Evolutionary conservation across 306 rosid species (phyloP).

Genomic region (Argentina anserina): DNA sequence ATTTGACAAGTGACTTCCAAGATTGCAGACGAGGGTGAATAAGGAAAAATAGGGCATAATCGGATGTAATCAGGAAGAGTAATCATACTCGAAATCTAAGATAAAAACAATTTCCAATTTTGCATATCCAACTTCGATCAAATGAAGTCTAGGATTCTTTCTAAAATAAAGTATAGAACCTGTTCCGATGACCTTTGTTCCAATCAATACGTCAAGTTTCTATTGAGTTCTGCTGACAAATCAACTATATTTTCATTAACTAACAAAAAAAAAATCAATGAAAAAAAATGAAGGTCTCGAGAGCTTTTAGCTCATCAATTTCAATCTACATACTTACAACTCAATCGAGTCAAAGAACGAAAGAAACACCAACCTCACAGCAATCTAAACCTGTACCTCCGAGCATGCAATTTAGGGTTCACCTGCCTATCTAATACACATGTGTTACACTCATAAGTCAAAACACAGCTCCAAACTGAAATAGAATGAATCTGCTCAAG

Average conservation of each 20-base stretch:
- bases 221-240: neutral
- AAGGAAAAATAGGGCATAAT: too few species aligned
- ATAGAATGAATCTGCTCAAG: constrained; percentile 26
- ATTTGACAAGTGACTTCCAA: too few species aligned
- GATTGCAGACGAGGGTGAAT: too few species aligned
- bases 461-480: constrained; percentile 21
- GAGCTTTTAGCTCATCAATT: constrained; percentile 26
- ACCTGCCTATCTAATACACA: constrained; percentile 37
- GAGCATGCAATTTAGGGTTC: constrained; percentile 19
- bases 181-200: neutral
- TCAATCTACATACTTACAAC: constrained; percentile 34
- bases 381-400: constrained; percentile 43
- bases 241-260: constrained; percentile 31
- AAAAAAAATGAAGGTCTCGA: constrained; percentile 38
- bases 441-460: constrained; percentile 40
- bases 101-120: too few species aligned
- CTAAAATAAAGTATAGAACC: too few species aligned
- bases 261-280: constrained; percentile 13
- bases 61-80: too few species aligned
- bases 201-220: neutral
- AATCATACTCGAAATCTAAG: too few species aligned
- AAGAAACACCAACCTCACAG: constrained; percentile 26
- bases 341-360: constrained; percentile 18
- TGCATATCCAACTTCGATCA: too few species aligned
- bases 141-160: too few species aligned